Evolutionary conservation across 2,329 filamentous ascomycete species (phyloP), one percentile per base, ranked within the genome.

Genomic region (Tolypocladium cylindrosporum): DNA sequence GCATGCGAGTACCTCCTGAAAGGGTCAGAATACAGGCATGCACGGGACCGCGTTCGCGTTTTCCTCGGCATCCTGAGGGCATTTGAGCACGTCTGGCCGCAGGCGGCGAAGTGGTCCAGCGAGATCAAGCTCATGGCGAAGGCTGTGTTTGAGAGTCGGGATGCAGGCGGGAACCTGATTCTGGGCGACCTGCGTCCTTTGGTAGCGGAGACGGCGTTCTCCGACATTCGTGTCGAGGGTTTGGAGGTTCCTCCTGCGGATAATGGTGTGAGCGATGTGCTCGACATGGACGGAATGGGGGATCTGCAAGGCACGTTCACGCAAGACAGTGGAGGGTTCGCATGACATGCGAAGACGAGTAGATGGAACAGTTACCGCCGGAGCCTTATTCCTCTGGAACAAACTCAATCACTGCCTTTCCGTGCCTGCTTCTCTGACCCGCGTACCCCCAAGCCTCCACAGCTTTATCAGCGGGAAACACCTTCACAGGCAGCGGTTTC

Each of bases 391-490:
- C 11, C 19, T n/a, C 27, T 7, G 48, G 13, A 21, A 43, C 27
- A 62, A 71, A 70, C 6, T 63, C 59, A 27, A 71, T 65, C 0
- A 71, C 65, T 0, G 61, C 64, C 54, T 71, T 71, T 7, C 63
- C 65, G 7, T 55, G 56, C 11, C 65, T 61, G 2, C 62, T 58
- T 37, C 69, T 60, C 39, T 60, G 56, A 2, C 55, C 48, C 0
- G 67, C 65, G 59, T 63, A 61, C 24, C 58, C 48, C 67, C 69
- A 71, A 1, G 68, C 69, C 43, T 65, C 61, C 4, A 65, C 55
- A 1, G 63, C 68, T 11, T 62, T n/a, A 2, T 65, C 61, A 16
- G 62, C 56, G 1, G 58, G 48, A 55, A 69, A 71, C 37, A 57
- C 48, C 7, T 62, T 62, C 1, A 71, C 61, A 0, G 63, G 57